Evolutionary conservation across 345 rosid species (phyloP).

Genomic region (Triadica sebifera): DNA sequence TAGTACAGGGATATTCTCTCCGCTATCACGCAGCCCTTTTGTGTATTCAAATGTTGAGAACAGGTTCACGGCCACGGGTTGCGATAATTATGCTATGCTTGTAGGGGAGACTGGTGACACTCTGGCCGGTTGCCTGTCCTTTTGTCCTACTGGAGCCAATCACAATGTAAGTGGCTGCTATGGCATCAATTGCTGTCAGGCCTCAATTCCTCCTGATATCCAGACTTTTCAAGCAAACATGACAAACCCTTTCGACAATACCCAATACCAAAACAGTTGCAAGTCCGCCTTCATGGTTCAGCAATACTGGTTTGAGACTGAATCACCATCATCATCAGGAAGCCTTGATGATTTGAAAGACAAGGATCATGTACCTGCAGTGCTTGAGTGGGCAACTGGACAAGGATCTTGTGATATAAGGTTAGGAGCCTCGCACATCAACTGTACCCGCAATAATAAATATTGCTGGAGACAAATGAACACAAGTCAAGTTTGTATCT

Average conservation of each 20-base stretch:
- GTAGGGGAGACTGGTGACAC: background rate
- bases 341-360: background rate
- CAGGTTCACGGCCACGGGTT: conserved; percentile 7
- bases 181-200: conserved; percentile 17
- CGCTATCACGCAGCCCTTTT: conserved; percentile 9
- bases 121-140: background rate
- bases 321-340: background rate
- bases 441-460: background rate
- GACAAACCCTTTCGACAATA: background rate
- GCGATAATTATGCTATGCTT: conserved; percentile 13
- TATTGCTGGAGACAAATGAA: background rate
- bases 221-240: background rate
- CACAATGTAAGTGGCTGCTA: background rate
- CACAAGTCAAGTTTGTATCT: background rate
- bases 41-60: background rate
- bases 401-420: background rate
- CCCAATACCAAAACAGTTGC: background rate
- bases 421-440: background rate
- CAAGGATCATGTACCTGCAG: background rate
- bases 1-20: background rate
- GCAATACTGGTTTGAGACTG: background rate
- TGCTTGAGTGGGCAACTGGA: conserved; percentile 5
- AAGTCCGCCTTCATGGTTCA: conserved; percentile 7
- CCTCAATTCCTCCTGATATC: conserved; percentile 10
- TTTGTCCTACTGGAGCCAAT: background rate